phyloP scores from a whole-genome alignment of 129 eudicot species.

The sunflower (Helianthus annuus) region DNA sequence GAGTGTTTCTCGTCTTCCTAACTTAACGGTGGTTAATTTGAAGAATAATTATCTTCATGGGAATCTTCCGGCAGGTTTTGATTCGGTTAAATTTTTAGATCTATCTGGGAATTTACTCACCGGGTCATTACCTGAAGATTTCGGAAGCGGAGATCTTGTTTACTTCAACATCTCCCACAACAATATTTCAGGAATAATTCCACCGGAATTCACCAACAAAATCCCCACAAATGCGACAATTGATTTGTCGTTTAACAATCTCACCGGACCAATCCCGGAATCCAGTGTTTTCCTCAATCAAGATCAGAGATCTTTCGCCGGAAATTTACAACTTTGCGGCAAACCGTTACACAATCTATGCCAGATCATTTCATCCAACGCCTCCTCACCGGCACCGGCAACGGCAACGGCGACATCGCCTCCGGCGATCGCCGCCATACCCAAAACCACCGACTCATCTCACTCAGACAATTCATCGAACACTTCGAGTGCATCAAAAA shows the following conservation, averaged over 20 bases:
- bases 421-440: conserved; percentile 96
- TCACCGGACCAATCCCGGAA: conserved; percentile 76
- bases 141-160: conserved; percentile 51
- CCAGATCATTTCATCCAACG: conserved; percentile 54
- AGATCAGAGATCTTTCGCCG: conserved; percentile 49
- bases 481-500: conserved; percentile 25
- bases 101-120: conserved; percentile 70
- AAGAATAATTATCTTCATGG: conserved; percentile 68
- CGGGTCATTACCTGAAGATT: conserved; percentile 66
- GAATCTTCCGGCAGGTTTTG: conserved; percentile 57
- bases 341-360: conserved; percentile 57
- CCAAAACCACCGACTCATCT: conserved; percentile 46
- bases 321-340: conserved; percentile 75
- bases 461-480: conserved; percentile 37
- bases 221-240: conserved; percentile 62
- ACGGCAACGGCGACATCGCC: conserved; percentile 55
- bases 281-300: conserved; percentile 55
- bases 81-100: conserved; percentile 52
- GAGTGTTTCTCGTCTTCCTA: conserved; percentile 38
- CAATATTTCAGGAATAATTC: conserved; percentile 70
- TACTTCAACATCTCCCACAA: conserved; percentile 73
- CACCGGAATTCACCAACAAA: conserved; percentile 48
- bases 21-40: conserved; percentile 57
- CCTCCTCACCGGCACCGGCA: conserved; percentile 37
- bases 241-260: conserved; percentile 77